Evolutionary conservation across 1,284 basidiomycete genomes (phyloP).

Genomic region (Peniophora sp.): DNA sequence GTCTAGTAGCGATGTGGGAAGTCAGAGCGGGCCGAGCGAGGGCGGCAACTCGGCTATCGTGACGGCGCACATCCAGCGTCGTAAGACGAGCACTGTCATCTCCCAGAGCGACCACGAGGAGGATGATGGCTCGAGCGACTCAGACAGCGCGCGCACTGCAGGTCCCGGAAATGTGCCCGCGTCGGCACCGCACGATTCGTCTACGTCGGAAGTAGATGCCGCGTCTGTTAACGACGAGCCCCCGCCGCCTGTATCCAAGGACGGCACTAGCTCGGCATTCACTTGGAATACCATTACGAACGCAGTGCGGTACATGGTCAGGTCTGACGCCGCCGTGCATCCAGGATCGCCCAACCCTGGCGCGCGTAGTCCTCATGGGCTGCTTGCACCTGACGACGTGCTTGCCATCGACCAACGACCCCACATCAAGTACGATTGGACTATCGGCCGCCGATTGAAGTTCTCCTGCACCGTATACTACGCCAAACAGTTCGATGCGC

Average conservation of each 20-base stretch:
- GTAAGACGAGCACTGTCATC: conserved; percentile 30
- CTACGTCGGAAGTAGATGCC: not conserved
- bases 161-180: not conserved
- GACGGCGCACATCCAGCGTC: conserved; percentile 31
- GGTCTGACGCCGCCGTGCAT: conserved; percentile 17
- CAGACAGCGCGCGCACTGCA: not conserved
- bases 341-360: conserved; percentile 17
- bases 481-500: conserved; percentile 65
- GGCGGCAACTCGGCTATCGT: conserved; percentile 20
- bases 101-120: conserved; percentile 24
- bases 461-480: conserved; percentile 77
- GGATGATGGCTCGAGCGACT: conserved; percentile 6
- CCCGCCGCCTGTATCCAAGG: too few relatives aligned
- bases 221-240: not conserved
- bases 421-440: conserved; percentile 76
- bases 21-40: conserved; percentile 11
- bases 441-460: conserved; percentile 60
- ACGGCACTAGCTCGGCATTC: conserved; percentile 17
- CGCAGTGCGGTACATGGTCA: conserved; percentile 52
- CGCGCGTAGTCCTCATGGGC: conserved; percentile 31
- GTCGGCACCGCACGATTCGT: not conserved
- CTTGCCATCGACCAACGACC: conserved; percentile 55
- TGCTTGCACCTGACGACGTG: conserved; percentile 35
- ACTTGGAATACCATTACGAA: conserved; percentile 43
- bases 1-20: conserved; percentile 15